Conservation (phyloP, 371 early-diverging fungal genomes). For the Saksenaea vasiformis region DNA sequence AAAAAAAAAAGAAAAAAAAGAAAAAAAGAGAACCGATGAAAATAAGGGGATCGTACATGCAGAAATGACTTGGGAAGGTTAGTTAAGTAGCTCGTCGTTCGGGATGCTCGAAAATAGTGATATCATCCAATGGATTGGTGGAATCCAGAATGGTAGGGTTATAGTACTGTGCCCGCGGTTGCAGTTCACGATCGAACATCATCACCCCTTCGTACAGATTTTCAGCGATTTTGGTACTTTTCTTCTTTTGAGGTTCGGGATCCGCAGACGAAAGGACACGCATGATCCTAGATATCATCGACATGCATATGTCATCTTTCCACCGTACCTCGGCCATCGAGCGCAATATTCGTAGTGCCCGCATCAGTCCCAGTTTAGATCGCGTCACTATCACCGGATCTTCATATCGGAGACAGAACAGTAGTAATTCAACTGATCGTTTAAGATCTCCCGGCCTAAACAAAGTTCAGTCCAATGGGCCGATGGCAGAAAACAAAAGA, state of each 20-base stretch:
- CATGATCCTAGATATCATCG: conserved; percentile 22
- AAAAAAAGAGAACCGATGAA: background rate
- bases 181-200: conserved; percentile 28
- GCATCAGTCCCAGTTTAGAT: conserved; percentile 25
- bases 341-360: conserved; percentile 21
- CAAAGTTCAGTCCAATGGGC: background rate
- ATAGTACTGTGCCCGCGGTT: conserved; percentile 25
- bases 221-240: conserved; percentile 24
- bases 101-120: conserved; percentile 18
- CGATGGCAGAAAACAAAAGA: background rate
- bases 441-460: conserved; percentile 23
- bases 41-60: background rate
- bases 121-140: conserved; percentile 11
- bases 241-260: background rate
- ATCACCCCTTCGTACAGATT: conserved; percentile 29
- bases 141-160: conserved; percentile 11
- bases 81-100: background rate
- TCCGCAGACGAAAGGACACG: conserved; percentile 11
- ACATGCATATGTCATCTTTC: conserved; percentile 30
- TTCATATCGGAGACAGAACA: conserved; percentile 17
- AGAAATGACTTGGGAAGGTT: background rate
- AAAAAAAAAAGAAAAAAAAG: too few species aligned
- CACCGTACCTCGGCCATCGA: conserved; percentile 30
- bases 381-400: conserved; percentile 19
- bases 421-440: conserved; percentile 24